Evolutionary conservation across 139 green algal genomes (phyloP).

Genomic region (Tetraselmis striata): DNA sequence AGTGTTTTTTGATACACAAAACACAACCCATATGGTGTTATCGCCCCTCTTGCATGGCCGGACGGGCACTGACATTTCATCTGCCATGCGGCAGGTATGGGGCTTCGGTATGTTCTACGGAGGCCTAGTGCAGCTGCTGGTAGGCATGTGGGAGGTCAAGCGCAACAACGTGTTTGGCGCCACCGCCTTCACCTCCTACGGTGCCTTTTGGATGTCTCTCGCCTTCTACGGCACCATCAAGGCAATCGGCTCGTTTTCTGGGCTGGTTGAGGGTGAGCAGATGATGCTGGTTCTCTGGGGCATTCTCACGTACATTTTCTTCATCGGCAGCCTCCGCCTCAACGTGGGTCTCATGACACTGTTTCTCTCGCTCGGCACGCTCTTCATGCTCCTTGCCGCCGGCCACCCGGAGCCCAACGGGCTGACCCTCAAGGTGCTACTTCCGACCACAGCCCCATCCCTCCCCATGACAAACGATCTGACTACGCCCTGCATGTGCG

Average conservation of each 20-base stretch:
- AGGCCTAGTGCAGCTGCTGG: constrained; percentile 5
- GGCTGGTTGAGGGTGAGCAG: background rate
- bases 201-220: background rate
- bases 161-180: constrained; percentile 1
- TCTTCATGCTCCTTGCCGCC: constrained; percentile 4
- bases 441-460: too few relatives aligned
- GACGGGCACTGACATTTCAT: background rate
- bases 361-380: background rate
- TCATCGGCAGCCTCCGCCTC: background rate
- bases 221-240: background rate
- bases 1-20: constrained; percentile 11
- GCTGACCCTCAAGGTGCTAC: too few relatives aligned
- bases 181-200: constrained; percentile 5
- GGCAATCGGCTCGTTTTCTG: background rate
- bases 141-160: constrained; percentile 12
- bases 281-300: constrained; percentile 11
- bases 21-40: background rate
- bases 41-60: background rate
- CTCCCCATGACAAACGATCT: too few relatives aligned
- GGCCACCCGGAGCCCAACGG: too few relatives aligned
- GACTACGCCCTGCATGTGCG: too few relatives aligned
- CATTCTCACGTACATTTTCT: constrained; percentile 9
- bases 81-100: too few relatives aligned
- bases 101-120: background rate
- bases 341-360: constrained; percentile 1